These are phyloP conservation scores for Boletus subparvulus DNA, from an alignment of 768 basidiomycete species.

Conservation along the genomic window DNA sequence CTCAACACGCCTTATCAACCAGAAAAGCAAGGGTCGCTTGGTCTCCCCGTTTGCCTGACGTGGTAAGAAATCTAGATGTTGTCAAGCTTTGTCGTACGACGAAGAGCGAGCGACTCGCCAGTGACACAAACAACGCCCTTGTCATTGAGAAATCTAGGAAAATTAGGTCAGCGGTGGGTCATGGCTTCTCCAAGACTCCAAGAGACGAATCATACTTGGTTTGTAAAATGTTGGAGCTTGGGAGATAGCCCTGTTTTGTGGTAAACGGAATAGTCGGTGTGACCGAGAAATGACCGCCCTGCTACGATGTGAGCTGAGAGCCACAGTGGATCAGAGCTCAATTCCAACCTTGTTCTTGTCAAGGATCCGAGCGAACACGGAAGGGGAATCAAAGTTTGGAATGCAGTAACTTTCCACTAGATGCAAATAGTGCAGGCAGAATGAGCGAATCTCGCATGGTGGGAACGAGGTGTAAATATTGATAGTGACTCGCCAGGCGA, in stretches of 20 bases:
- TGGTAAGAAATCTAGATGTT: constrained; percentile 69
- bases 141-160: constrained; percentile 73
- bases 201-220: constrained; percentile 53
- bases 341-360: constrained; percentile 68
- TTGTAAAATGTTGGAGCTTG: constrained; percentile 81
- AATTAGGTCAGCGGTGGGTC: neutral
- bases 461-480: neutral
- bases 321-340: neutral
- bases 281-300: constrained; percentile 92
- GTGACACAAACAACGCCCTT: constrained; percentile 84
- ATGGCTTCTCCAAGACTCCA: neutral
- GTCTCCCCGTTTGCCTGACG: constrained; percentile 45
- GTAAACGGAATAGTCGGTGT: constrained; percentile 67
- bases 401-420: constrained; percentile 90
- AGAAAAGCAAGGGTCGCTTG: constrained; percentile 69
- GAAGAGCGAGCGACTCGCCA: constrained; percentile 40
- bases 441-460: constrained; percentile 2
- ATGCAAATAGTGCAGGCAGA: neutral
- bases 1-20: constrained; percentile 84
- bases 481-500: neutral
- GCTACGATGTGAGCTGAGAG: constrained; percentile 1
- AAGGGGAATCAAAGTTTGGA: constrained; percentile 92
- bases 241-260: constrained; percentile 81
- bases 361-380: constrained; percentile 84
- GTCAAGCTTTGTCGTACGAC: constrained; percentile 4